Conservation (phyloP, 176 grass and related monocot genomes). For the Cocos nucifera region DNA sequence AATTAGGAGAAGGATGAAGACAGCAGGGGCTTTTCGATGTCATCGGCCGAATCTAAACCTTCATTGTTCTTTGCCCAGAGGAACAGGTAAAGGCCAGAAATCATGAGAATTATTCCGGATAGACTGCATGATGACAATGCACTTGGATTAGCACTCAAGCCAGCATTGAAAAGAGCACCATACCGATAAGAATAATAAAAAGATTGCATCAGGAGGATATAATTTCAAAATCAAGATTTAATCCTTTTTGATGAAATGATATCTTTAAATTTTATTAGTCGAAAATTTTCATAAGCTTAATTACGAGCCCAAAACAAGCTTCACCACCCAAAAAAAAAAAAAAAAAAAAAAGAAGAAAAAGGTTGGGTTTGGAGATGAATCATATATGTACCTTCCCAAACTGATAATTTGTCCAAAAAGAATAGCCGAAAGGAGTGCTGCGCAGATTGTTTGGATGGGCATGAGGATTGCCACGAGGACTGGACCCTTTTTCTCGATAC, state of each 20-base stretch:
- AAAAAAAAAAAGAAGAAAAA: too few species aligned
- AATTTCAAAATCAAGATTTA: too few species aligned
- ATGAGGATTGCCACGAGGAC: conserved; percentile 56
- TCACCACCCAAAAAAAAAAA: too few species aligned
- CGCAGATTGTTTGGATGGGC: conserved; percentile 47
- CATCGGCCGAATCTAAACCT: background rate
- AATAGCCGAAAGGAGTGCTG: conserved; percentile 32
- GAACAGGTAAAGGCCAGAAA: conserved; percentile 45
- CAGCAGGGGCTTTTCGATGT: conserved; percentile 37
- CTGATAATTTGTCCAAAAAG: conserved; percentile 32
- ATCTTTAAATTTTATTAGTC: too few species aligned
- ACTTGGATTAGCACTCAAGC: too few species aligned
- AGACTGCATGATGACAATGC: conserved; percentile 12
- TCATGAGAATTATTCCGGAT: conserved; percentile 51
- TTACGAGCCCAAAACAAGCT: too few species aligned
- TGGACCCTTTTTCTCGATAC: conserved; percentile 40
- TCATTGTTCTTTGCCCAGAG: conserved; percentile 55
- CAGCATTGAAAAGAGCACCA: too few species aligned
- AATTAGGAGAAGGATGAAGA: background rate
- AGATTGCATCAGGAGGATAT: too few species aligned
- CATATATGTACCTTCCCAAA: conserved; percentile 37
- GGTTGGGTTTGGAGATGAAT: background rate
- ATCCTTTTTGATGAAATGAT: too few species aligned
- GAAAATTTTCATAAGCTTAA: too few species aligned
- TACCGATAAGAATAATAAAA: too few species aligned